Evolutionary conservation across 208 protist genomes (phyloP).

Genomic region (Trypanosoma lewisi): DNA sequence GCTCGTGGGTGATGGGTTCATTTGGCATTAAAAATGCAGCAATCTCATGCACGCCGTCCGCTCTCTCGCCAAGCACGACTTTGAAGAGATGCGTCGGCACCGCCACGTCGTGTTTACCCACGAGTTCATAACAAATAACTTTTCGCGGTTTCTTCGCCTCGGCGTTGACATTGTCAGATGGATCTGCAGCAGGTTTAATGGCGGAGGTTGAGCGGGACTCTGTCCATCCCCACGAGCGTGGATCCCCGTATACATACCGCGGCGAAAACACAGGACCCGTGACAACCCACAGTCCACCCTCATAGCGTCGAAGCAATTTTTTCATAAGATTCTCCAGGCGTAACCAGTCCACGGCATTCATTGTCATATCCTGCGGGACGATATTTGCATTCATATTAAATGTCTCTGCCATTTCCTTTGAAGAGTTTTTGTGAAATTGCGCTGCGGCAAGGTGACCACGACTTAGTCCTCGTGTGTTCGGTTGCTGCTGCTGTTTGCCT

Average conservation of each 20-base stretch:
- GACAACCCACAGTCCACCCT: slow-evolving; percentile 41
- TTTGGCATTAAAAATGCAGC: slow-evolving; percentile 85
- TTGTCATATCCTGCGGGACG: slow-evolving; percentile 83
- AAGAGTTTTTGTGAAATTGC: slow-evolving; percentile 68
- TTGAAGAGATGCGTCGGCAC: slow-evolving; percentile 88
- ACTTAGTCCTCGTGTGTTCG: slow-evolving; percentile 40
- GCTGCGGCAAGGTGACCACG: slow-evolving; percentile 83
- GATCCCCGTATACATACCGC: slow-evolving; percentile 39
- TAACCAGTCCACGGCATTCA: slow-evolving; percentile 82
- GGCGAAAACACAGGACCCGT: slow-evolving; percentile 66
- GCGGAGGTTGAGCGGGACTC: slow-evolving; percentile 8
- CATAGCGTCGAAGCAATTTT: slow-evolving; percentile 30
- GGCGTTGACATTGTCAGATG: neutral
- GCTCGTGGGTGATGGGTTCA: slow-evolving; percentile 56
- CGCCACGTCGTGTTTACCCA: slow-evolving; percentile 56
- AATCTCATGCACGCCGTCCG: slow-evolving; percentile 32
- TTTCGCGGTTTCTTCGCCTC: slow-evolving; percentile 1
- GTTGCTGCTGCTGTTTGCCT: slow-evolving; percentile 1
- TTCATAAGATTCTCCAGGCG: slow-evolving; percentile 69
- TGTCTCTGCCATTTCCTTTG: slow-evolving; percentile 71
- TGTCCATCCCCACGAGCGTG: slow-evolving; percentile 19
- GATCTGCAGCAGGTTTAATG: slow-evolving; percentile 3
- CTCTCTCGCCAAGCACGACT: slow-evolving; percentile 55
- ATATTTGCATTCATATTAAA: slow-evolving; percentile 90
- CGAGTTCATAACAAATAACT: slow-evolving; percentile 63